phyloP scores from a whole-genome alignment of 495 filamentous ascomycete species.

The Penicillium ochrochloron region DNA sequence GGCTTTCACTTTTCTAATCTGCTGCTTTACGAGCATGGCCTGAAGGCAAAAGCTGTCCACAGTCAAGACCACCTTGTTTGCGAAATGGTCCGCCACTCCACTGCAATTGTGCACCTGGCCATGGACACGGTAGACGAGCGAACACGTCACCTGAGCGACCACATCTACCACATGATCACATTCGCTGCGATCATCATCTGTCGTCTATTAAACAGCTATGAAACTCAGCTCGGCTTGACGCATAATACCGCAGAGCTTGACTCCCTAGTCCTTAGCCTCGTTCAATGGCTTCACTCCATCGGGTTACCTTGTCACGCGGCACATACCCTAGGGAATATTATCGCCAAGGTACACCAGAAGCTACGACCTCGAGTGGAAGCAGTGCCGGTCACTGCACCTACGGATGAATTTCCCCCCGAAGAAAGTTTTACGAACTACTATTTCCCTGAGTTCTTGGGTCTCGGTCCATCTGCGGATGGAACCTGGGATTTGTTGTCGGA shows the following conservation, averaged over 20 bases:
- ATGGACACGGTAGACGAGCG: conserved; percentile 53
- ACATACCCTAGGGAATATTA: conserved; percentile 48
- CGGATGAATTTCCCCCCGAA: conserved; percentile 20
- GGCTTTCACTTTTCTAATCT: conserved; percentile 53
- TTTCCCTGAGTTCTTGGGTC: conserved; percentile 38
- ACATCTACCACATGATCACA: conserved; percentile 56
- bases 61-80: conserved; percentile 43
- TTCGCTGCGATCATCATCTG: conserved; percentile 51
- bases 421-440: conserved; percentile 33
- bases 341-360: conserved; percentile 33
- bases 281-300: conserved; percentile 49
- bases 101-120: conserved; percentile 45
- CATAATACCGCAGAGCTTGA: conserved; percentile 41
- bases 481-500: conserved; percentile 35
- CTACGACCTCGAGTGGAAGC: conserved; percentile 24
- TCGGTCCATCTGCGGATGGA: conserved; percentile 31
- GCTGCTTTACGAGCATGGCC: conserved; percentile 44
- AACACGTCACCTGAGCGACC: conserved; percentile 50
- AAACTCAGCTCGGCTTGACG: conserved; percentile 32
- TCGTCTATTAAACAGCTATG: conserved; percentile 43
- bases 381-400: conserved; percentile 9
- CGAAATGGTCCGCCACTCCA: conserved; percentile 50
- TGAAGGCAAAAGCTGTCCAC: conserved; percentile 42
- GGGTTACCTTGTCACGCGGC: conserved; percentile 51
- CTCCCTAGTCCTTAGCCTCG: conserved; percentile 35